Base-by-base conservation (phyloP, 2,329 filamentous ascomycete genomes). In the Fusarium palustre region DNA sequence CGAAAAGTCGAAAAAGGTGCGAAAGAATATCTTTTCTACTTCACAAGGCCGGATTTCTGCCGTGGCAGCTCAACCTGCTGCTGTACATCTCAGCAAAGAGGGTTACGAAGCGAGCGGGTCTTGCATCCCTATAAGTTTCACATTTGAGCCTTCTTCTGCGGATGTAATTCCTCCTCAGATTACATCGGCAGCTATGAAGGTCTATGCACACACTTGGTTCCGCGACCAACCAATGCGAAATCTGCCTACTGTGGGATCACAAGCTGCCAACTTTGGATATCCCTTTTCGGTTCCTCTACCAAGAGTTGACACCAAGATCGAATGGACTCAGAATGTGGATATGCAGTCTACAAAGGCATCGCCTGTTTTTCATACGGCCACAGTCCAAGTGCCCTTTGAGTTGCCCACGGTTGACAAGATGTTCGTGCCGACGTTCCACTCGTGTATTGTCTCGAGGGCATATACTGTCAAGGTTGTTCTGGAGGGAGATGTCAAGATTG, bases 181-280 rank as follows among this genome's bases (percentile, higher is more conserved):
- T 11, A 54, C 36, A 2, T 65, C 42, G 8, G 55, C 59, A 0
- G 55, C 66, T 0, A 42, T 68, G 22, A 70, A 68, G 28, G 39
- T 74, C 2, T 59, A 67, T 6, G 12, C 69, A 1, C 67, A 74
- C 16, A 74, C 71, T 2, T 74, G 71, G 71, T 74, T 71, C 55
- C 71, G 69, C 7, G 67, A 70, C 8, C 49, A 60, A 1, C 71
- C 71, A 0, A 72, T 64, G 64, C 39, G 49, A 18, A 56, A 30
- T 16, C 31, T 72, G 1, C 71, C 71, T 25, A 74, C 71, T 11
- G 28, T 64, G 2, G 69, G 71, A 10, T 56, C 60, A 9, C 64
- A 59, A 3, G 11, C 46, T 0, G 60, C 49, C 11, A 69, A 66
- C 47, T 69, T 69, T 47, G 59, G 64, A 28, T 71, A 71, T 31